Base-by-base conservation (phyloP, 805 yeast species). In the Deakozyma indianensis region DNA sequence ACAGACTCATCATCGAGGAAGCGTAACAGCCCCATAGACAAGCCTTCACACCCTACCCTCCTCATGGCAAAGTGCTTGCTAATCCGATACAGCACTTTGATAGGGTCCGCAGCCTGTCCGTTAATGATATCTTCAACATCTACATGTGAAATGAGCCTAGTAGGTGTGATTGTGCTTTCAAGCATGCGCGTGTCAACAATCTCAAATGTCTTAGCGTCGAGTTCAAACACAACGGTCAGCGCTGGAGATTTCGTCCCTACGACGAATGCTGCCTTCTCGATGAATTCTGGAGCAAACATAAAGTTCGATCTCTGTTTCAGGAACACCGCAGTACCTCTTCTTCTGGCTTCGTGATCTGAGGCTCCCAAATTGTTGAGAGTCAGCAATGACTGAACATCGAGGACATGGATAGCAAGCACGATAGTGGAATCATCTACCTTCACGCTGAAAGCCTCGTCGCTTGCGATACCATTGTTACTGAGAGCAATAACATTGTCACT, bases 321-420 rank as follows among this genome's bases (percentile, higher is more conserved):
- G 56, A 80, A 83, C 2, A 90, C 96, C 4, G 95, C 78, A 3
- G 90, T 77, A 1, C 94, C 86, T 59, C 97, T 75, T 66, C 85
- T 87, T 63, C 85, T 83, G 1, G 95, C 83, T 59, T 90, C 87
- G 50, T 88, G 78, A 57, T 92, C 98, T 49, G 90, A 66, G 7
- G 77, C 65, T 0, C 94, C 77, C 15, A 87, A 90, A 35, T 77
- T 80, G 52, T 74, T 77, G 18, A 11, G 11, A n/a, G 38, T 4
- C 44, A 90, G 63, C 53, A 69, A 84, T 41, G 77, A 77, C 2
- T 94, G 70, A 3, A 82, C 78, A 64, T 92, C 98, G 25, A 83
- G 70, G 41, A 83, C 75, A 61, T 92, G 97, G 57, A 88, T 78
- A 35, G 95, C 95, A 35, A 92, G 64, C 57, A 83, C 94, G 49